These are phyloP conservation scores for Diplodia intermedia DNA, from an alignment of 2,329 filamentous ascomycete genomes.

Conservation along the genomic window DNA sequence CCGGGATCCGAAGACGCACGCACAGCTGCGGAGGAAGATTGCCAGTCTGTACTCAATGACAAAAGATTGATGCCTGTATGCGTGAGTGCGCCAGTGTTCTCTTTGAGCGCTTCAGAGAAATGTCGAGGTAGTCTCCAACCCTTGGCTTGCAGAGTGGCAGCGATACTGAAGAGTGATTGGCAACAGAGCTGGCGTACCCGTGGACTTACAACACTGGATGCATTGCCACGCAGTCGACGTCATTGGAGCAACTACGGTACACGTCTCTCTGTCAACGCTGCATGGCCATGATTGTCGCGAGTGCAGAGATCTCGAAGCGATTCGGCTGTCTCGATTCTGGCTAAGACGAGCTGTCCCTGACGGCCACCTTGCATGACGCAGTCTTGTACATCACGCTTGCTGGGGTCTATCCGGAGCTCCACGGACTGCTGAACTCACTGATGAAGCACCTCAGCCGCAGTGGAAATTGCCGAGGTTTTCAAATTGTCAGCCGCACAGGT, in stretches of 20 bases:
- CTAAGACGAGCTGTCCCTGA: too few species aligned
- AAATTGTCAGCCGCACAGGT: too few species aligned
- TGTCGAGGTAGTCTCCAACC: not conserved
- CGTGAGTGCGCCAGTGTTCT: not conserved
- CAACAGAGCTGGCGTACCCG: too few species aligned
- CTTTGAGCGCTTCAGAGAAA: not conserved
- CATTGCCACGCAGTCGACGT: constrained; percentile 61
- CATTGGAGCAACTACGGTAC: constrained; percentile 59
- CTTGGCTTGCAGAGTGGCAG: not conserved
- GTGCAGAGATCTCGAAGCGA: too few species aligned
- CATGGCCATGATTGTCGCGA: too few species aligned
- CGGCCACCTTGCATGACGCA: too few species aligned
- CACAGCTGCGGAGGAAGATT: not conserved
- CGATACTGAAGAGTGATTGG: constrained; percentile 37
- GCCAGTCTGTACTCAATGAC: constrained; percentile 17
- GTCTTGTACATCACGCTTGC: too few species aligned
- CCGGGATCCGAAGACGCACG: constrained; percentile 2
- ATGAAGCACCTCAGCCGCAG: too few species aligned
- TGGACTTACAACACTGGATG: constrained; percentile 53
- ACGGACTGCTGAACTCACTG: too few species aligned
- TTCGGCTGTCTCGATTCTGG: too few species aligned
- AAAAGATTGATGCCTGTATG: constrained; percentile 10
- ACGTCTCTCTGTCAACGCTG: constrained; percentile 43
- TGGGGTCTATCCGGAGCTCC: too few species aligned
- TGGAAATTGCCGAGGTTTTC: too few species aligned